Base-by-base conservation (phyloP, 805 yeast species). In the Jamesozyma spencerorum region DNA sequence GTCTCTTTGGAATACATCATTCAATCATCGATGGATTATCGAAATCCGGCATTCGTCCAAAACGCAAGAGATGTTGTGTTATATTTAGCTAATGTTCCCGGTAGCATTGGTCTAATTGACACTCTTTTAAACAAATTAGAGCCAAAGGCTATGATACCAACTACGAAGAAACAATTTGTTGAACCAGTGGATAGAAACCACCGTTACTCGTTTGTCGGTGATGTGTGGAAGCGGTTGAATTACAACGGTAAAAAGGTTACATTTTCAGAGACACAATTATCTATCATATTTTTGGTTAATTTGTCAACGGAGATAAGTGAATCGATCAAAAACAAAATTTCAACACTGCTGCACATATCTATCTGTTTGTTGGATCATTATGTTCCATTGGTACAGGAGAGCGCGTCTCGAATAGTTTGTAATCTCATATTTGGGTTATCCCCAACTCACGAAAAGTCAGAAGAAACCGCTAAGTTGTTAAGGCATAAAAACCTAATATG, bases 111-210 rank as follows among this genome's bases (percentile, higher is more conserved):
- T 1, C 59, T 69, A 26, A 68, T 81, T 26, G 88, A 85, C 41
- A 70, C 77, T 11, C 65, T 94, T 42, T 65, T 87, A 18, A 65
- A 67, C 4, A 81, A 84, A 48, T 65, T 92, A 34, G 84, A 83
- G 49, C 97, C 97, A 2, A 82, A 79, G 48, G 70, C 80, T 4
- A 86, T 90, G 94, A 79, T 92, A n/a, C 95, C 96, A 1, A 46
- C 49, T n/a, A 76, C 79, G 18, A 73, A 69, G 29, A 60, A 62
- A 6, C 55, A 65, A 2, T 37, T 47, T 13, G 33, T 53, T 5
- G 65, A 56, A 24, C 59, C 66, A 0, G 54, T 61, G 3, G 48
- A 51, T 4, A 64, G 63, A 32, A 62, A 61, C 5, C 61, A 62
- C 5, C 66, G 65, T 5, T 72, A 79, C 43, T 94, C 94, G 0